These are phyloP conservation scores for Phycomyces nitens DNA, from an alignment of 192 early-diverging fungal species.

Conservation along the genomic window DNA sequence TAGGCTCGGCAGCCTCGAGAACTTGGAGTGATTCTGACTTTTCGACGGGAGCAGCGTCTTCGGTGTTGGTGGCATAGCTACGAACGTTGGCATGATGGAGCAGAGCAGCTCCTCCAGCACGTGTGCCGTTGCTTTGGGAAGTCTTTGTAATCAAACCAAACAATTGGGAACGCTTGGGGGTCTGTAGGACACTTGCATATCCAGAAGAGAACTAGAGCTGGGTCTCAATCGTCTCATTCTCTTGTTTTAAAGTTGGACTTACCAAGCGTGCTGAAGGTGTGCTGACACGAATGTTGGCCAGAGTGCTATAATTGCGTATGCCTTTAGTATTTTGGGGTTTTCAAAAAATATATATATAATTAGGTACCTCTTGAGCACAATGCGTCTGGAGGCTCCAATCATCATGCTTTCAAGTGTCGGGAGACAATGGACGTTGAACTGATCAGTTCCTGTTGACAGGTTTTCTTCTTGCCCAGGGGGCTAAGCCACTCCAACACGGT, in stretches of 20 bases:
- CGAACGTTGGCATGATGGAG: not conserved
- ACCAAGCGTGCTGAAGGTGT: not conserved
- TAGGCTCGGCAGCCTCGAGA: not conserved
- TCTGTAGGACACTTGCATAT: not conserved
- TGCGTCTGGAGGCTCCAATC: conserved; percentile 1
- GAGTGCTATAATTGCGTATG: not conserved
- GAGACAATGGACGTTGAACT: not conserved
- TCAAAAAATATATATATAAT: not conserved
- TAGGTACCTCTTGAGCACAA: not conserved
- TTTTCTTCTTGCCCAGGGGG: not conserved
- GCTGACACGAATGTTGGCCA: not conserved
- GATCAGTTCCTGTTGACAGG: not conserved
- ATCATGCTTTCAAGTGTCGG: not conserved
- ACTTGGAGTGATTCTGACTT: not conserved
- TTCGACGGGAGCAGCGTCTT: not conserved
- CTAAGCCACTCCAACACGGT: too few relatives aligned
- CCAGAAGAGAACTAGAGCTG: conserved; percentile 1
- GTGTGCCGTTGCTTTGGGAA: not conserved
- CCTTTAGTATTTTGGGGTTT: not conserved
- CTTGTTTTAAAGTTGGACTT: not conserved
- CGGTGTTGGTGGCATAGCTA: conserved; percentile 13
- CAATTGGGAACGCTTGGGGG: not conserved
- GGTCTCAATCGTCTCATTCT: not conserved
- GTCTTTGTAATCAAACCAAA: not conserved
- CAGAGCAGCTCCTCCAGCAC: not conserved